Conservation (phyloP, 106 monocot genomes). For the Phalaenopsis aphrodite region DNA sequence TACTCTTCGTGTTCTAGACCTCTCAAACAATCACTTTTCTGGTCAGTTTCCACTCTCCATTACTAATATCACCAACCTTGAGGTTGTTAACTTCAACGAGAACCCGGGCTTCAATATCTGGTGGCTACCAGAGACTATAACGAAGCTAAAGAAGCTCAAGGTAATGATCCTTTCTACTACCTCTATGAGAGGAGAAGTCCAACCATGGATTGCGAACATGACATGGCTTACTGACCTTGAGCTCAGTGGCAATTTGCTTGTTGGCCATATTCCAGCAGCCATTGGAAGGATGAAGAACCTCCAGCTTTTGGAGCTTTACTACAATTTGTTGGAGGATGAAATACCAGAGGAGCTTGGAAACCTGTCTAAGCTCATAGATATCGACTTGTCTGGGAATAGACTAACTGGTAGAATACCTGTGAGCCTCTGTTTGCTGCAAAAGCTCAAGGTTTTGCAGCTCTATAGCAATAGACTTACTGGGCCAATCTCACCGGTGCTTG, state of each 20-base stretch:
- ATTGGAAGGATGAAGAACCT: slow-evolving; percentile 62
- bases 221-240: slow-evolving; percentile 79
- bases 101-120: slow-evolving; percentile 67
- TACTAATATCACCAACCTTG: slow-evolving; percentile 57
- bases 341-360: slow-evolving; percentile 83
- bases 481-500: slow-evolving; percentile 44
- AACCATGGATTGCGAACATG: slow-evolving; percentile 84
- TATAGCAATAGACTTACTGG: slow-evolving; percentile 80
- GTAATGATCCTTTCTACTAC: slow-evolving; percentile 78
- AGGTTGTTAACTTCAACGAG: slow-evolving; percentile 68
- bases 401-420: slow-evolving; percentile 63
- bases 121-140: slow-evolving; percentile 45
- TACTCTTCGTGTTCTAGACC: slow-evolving; percentile 51
- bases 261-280: slow-evolving; percentile 60
- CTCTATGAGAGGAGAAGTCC: slow-evolving; percentile 60
- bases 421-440: slow-evolving; percentile 37
- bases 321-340: slow-evolving; percentile 50
- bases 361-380: slow-evolving; percentile 47
- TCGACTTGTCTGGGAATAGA: slow-evolving; percentile 67
- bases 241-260: slow-evolving; percentile 55
- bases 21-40: slow-evolving; percentile 65
- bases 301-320: slow-evolving; percentile 69
- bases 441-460: slow-evolving; percentile 53
- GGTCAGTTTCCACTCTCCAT: slow-evolving; percentile 74
- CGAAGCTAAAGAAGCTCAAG: slow-evolving; percentile 34